Evolutionary conservation across 768 basidiomycete genomes (phyloP).

Genomic region (Kwoniella bestiolae): DNA sequence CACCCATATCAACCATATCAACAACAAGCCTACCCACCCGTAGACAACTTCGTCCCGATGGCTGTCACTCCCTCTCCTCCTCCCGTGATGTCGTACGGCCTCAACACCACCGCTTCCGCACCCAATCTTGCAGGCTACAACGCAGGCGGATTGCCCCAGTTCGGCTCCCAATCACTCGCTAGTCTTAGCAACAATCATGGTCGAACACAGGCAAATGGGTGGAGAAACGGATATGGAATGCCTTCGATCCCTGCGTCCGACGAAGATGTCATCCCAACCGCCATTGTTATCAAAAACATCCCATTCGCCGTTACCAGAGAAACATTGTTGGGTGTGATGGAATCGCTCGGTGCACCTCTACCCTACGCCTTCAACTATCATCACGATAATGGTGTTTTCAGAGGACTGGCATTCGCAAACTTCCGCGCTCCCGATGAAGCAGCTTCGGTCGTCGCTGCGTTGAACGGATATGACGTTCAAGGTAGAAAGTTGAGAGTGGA

Average conservation of each 20-base stretch:
- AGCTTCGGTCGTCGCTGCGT: constrained; percentile 89
- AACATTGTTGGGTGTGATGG: constrained; percentile 93
- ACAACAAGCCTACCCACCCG: constrained; percentile 22
- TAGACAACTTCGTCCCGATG: constrained; percentile 34
- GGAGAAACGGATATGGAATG: constrained; percentile 35
- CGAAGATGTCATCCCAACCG: constrained; percentile 96
- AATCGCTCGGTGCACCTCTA: constrained; percentile 89
- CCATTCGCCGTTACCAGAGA: constrained; percentile 98
- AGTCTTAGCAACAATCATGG: constrained; percentile 21
- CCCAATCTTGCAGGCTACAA: constrained; percentile 31
- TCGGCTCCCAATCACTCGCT: constrained; percentile 34
- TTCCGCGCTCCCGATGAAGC: constrained; percentile 90
- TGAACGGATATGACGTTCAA: constrained; percentile 71
- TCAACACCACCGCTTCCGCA: constrained; percentile 15
- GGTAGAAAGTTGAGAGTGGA: constrained; percentile 97
- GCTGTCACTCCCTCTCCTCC: constrained; percentile 45
- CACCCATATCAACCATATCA: constrained; percentile 30
- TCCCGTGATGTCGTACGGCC: constrained; percentile 23
- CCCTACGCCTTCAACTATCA: constrained; percentile 99
- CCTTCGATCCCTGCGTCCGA: constrained; percentile 27
- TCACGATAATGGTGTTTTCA: constrained; percentile 94
- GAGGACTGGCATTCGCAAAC: constrained; percentile 97
- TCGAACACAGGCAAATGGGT: constrained; percentile 23
- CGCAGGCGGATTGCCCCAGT: constrained; percentile 27
- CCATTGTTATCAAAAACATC: constrained; percentile 99